phyloP scores from a whole-genome alignment of 768 basidiomycete genomes.

The Imleria badia region DNA sequence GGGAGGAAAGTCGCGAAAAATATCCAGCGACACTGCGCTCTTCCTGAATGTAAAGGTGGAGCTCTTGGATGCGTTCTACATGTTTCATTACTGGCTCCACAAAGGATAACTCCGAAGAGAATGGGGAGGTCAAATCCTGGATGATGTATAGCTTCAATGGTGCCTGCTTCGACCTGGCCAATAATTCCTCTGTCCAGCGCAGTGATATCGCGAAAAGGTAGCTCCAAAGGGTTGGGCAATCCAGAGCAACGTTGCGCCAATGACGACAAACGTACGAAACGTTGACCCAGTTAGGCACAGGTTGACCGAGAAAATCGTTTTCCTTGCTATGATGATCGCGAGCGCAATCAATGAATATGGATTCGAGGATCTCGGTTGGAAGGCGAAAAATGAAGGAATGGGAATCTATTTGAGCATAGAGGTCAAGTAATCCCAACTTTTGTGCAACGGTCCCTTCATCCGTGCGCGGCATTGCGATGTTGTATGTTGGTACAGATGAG shows the following conservation, averaged over 20 bases:
- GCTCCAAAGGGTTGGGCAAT: slow-evolving; percentile 42
- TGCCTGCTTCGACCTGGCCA: no score
- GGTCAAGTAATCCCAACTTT: neutral
- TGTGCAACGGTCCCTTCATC: neutral
- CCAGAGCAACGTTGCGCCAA: no score
- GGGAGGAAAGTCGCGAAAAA: neutral
- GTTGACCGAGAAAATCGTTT: neutral
- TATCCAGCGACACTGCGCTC: no score
- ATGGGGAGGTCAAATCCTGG: no score
- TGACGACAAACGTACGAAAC: no score
- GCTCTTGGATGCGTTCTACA: neutral
- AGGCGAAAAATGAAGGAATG: slow-evolving; percentile 9
- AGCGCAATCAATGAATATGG: slow-evolving; percentile 12
- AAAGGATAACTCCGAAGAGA: no score
- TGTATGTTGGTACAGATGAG: no score
- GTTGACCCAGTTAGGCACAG: neutral
- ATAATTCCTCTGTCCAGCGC: slow-evolving; percentile 40
- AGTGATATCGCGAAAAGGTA: slow-evolving; percentile 30
- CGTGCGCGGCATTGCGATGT: no score
- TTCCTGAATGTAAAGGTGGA: neutral
- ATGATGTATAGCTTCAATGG: slow-evolving; percentile 13
- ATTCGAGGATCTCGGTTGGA: slow-evolving; percentile 13
- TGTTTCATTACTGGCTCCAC: neutral
- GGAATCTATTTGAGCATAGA: slow-evolving; percentile 5
- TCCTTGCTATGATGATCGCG: neutral